Conservation (phyloP, 352 stramenopile genomes). For the Phytophthora nicotianae region DNA sequence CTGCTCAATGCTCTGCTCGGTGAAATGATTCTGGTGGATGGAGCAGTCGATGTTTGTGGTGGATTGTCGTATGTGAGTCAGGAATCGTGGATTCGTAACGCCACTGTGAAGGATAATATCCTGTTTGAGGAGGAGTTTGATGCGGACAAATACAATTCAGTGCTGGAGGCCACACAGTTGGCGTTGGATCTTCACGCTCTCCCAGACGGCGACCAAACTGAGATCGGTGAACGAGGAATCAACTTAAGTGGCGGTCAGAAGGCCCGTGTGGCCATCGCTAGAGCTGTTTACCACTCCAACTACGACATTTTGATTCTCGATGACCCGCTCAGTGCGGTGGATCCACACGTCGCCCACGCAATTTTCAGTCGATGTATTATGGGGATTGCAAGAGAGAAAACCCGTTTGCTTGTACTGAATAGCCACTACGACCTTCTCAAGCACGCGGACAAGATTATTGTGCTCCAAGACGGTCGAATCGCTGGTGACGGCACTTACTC, state of each 20-base stretch:
- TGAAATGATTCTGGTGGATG: slow-evolving; percentile 47
- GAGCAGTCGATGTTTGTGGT: slow-evolving; percentile 34
- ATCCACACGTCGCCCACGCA: slow-evolving; percentile 41
- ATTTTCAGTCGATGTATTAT: slow-evolving; percentile 44
- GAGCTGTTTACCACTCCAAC: slow-evolving; percentile 85
- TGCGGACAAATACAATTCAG: slow-evolving; percentile 37
- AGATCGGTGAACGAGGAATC: slow-evolving; percentile 96
- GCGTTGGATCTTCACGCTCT: slow-evolving; percentile 85
- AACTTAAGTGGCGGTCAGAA: slow-evolving; percentile 95
- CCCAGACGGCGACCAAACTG: slow-evolving; percentile 88
- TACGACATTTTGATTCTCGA: slow-evolving; percentile 60
- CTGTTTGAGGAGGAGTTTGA: slow-evolving; percentile 41
- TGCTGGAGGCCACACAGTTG: slow-evolving; percentile 83
- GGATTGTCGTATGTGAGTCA: slow-evolving; percentile 89
- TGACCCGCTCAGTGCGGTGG: slow-evolving; percentile 45
- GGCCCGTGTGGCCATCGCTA: slow-evolving; percentile 80
- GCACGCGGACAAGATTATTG: slow-evolving; percentile 42
- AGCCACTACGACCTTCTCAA: slow-evolving; percentile 39
- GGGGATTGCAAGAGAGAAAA: slow-evolving; percentile 32
- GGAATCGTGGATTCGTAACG: slow-evolving; percentile 93
- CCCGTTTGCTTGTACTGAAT: slow-evolving; percentile 86
- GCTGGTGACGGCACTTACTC: slow-evolving; percentile 29
- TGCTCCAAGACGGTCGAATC: slow-evolving; percentile 36
- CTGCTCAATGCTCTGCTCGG: slow-evolving; percentile 55
- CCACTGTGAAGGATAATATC: slow-evolving; percentile 83